phyloP scores from a whole-genome alignment of 2,329 filamentous ascomycete species.

The Pleomassaria siparia region DNA sequence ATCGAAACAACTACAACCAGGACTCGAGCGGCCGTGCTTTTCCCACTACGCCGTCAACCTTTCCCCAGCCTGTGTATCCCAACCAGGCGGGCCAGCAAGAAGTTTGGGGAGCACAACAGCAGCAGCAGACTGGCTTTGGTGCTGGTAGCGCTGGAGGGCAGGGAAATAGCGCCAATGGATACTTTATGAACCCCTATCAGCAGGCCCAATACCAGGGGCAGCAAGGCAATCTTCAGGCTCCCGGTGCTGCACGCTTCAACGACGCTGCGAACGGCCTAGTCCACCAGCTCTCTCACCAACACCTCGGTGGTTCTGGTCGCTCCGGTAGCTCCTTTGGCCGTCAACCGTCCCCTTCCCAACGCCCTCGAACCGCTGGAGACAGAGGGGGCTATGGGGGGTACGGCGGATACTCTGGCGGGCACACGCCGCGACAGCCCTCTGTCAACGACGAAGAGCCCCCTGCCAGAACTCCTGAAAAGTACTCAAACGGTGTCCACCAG shows the following conservation, averaged over 20 bases:
- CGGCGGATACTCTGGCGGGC: constrained; percentile 63
- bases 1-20: constrained; percentile 45
- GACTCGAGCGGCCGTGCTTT: constrained; percentile 51
- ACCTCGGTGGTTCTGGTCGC: constrained; percentile 72
- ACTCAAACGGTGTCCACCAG: constrained; percentile 83
- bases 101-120: constrained; percentile 56
- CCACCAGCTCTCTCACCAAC: constrained; percentile 96
- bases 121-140: constrained; percentile 41
- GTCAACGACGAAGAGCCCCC: constrained; percentile 69
- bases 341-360: constrained; percentile 66
- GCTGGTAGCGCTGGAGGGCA: constrained; percentile 43
- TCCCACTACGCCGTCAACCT: constrained; percentile 84
- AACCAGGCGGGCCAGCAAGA: constrained; percentile 63
- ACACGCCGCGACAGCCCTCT: constrained; percentile 62
- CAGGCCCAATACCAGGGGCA: constrained; percentile 53
- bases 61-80: constrained; percentile 83
- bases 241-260: constrained; percentile 61
- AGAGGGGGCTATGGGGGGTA: constrained; percentile 62
- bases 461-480: constrained; percentile 77
- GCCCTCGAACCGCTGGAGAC: constrained; percentile 81
- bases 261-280: constrained; percentile 89
- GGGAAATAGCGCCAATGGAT: constrained; percentile 45
- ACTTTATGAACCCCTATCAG: constrained; percentile 53
- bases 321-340: constrained; percentile 67
- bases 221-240: constrained; percentile 50